Conservation (phyloP, 2,329 filamentous ascomycete species). For the Aspergillus japonicus region DNA sequence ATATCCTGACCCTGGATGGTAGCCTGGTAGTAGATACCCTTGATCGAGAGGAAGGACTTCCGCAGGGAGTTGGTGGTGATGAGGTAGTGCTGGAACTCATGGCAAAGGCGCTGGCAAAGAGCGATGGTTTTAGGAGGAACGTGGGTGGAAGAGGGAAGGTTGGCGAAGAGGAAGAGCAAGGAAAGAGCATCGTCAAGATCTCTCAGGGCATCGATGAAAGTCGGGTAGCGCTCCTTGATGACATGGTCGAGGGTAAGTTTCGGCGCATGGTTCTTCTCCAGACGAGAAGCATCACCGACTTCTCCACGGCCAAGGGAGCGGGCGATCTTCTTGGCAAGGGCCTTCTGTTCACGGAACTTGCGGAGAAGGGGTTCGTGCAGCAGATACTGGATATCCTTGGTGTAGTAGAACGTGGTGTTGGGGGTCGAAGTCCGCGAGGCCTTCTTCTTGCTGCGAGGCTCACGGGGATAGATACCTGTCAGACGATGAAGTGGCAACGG, state of each 20-base stretch:
- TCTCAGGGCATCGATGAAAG: conserved; percentile 88
- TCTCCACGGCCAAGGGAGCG: conserved; percentile 89
- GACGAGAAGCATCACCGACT: conserved; percentile 78
- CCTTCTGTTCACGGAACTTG: conserved; percentile 97
- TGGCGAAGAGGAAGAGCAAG: conserved; percentile 96
- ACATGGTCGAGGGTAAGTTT: conserved; percentile 93
- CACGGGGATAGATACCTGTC: conserved; percentile 85
- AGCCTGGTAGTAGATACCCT: conserved; percentile 98
- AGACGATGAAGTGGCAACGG: conserved; percentile 16
- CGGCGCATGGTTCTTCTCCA: conserved; percentile 89
- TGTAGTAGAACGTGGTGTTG: conserved; percentile 86
- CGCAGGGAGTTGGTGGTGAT: conserved; percentile 87
- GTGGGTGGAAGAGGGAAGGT: conserved; percentile 82
- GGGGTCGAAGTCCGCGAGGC: conserved; percentile 85
- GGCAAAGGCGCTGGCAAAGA: conserved; percentile 85
- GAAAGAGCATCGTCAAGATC: conserved; percentile 96
- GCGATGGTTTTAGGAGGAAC: conserved; percentile 95
- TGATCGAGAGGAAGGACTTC: conserved; percentile 97
- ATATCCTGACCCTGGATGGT: conserved; percentile 97
- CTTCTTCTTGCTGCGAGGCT: conserved; percentile 96
- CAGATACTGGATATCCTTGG: conserved; percentile 97
- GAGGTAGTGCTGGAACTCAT: conserved; percentile 97
- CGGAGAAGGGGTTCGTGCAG: conserved; percentile 90
- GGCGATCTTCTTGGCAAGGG: conserved; percentile 95
- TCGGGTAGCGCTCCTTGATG: conserved; percentile 96